Percentiles rank a stretch among this genome's conserved stretches.
phyloP scores from a whole-genome alignment of 2,329 filamentous ascomycete species.

The Didymella pinodella region DNA sequence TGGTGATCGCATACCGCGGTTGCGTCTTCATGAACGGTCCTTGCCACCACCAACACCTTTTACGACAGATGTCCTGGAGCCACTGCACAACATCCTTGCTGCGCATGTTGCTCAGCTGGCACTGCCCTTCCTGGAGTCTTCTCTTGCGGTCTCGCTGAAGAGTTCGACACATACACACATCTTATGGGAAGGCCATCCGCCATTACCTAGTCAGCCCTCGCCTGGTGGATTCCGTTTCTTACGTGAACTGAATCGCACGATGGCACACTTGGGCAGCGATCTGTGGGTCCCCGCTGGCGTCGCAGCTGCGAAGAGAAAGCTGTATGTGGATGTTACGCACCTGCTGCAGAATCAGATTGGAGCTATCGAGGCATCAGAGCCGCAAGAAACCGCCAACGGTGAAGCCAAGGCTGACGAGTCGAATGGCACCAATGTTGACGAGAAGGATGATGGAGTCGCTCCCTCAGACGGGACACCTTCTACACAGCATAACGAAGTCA shows the following conservation, averaged over 20 bases:
- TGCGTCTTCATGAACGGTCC: conserved; percentile 45
- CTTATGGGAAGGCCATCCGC: conserved; percentile 82
- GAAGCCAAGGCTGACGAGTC: conserved; percentile 1
- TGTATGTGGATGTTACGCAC: conserved; percentile 61
- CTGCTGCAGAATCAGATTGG: conserved; percentile 48
- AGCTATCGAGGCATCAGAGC: conserved; percentile 11
- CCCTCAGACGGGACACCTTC: conserved; percentile 22
- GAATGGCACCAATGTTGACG: conserved; percentile 2
- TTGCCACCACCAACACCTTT: conserved; percentile 39
- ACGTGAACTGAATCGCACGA: conserved; percentile 68
- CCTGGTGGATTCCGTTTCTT: conserved; percentile 77
- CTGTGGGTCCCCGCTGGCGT: conserved; percentile 80
- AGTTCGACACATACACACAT: conserved; percentile 67
- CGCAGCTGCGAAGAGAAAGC: conserved; percentile 64
- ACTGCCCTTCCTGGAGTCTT: conserved; percentile 54
- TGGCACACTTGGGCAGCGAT: conserved; percentile 76
- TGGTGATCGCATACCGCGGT: conserved; percentile 60
- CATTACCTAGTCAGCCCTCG: conserved; percentile 80
- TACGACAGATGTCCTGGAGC: conserved; percentile 64
- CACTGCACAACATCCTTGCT: conserved; percentile 70
- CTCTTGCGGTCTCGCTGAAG: conserved; percentile 55
- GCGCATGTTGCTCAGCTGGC: conserved; percentile 60
- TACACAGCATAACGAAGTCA: conserved; percentile 23
- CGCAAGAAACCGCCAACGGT: background rate
- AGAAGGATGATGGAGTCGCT: conserved; percentile 20